Evolutionary conservation across 495 filamentous ascomycete genomes (phyloP).

Genomic region (Penicillium arizonense): DNA sequence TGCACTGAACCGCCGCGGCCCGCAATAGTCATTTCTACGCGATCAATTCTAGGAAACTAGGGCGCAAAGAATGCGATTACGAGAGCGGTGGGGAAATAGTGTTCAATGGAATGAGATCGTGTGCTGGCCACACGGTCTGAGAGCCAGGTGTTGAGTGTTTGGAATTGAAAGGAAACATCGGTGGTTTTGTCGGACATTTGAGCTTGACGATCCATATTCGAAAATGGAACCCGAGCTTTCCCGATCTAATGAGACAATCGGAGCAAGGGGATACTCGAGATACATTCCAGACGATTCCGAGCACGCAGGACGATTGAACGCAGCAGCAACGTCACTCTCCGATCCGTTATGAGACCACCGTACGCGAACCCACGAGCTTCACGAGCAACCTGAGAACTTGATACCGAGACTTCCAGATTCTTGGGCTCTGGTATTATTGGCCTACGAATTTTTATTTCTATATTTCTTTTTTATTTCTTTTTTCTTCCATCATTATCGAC

Average conservation of each 20-base stretch:
- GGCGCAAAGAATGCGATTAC: conserved; percentile 4
- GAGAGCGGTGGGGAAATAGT: conserved; percentile 9
- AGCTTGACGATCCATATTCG: neutral
- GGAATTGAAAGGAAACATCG: conserved; percentile 9
- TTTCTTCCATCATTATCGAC: conserved; percentile 21
- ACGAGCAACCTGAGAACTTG: conserved; percentile 33
- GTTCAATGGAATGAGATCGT: conserved; percentile 19
- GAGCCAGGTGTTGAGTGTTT: conserved; percentile 21
- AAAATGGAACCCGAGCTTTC: neutral
- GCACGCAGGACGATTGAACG: neutral
- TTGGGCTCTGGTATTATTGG: conserved; percentile 13
- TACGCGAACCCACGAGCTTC: conserved; percentile 37
- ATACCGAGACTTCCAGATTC: conserved; percentile 12
- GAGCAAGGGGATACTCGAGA: conserved; percentile 2
- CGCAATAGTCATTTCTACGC: conserved; percentile 18
- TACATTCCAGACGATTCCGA: conserved; percentile 2
- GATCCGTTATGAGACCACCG: conserved; percentile 28
- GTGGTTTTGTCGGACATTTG: conserved; percentile 9
- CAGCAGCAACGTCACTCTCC: conserved; percentile 2
- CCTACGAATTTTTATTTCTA: conserved; percentile 22
- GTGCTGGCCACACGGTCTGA: conserved; percentile 30
- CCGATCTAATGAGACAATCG: neutral
- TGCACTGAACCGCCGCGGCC: conserved; percentile 48
- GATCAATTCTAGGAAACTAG: conserved; percentile 3
- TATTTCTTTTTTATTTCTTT: conserved; percentile 22